Evolutionary conservation across 2,329 filamentous ascomycete species (phyloP).

Genomic region (Leptosphaerulina australis): DNA sequence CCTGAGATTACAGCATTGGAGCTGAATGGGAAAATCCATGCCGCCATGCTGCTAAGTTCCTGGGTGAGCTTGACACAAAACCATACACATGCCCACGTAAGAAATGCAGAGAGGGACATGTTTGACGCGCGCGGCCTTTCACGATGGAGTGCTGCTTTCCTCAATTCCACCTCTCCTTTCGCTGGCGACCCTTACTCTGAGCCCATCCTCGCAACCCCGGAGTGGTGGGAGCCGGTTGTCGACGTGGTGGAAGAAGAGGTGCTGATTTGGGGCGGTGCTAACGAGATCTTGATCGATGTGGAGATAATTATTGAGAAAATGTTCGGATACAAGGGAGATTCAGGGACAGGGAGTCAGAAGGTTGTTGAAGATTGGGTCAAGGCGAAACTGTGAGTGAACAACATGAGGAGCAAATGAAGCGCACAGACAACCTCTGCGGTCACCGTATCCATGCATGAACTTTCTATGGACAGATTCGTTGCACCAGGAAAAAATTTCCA

Average conservation of each 20-base stretch:
- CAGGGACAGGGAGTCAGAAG: constrained; percentile 43
- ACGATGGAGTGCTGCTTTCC: constrained; percentile 58
- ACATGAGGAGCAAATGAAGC: no score
- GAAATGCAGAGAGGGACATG: constrained; percentile 60
- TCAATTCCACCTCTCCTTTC: constrained; percentile 54
- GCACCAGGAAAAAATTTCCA: not conserved
- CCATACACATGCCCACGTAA: constrained; percentile 50
- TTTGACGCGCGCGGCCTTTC: constrained; percentile 51
- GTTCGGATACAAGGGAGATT: constrained; percentile 48
- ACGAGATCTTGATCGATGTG: constrained; percentile 63
- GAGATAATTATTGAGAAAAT: constrained; percentile 52
- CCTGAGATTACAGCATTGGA: constrained; percentile 55
- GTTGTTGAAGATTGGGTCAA: constrained; percentile 50
- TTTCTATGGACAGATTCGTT: no score
- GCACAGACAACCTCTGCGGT: no score
- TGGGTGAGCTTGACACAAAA: constrained; percentile 61
- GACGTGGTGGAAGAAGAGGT: constrained; percentile 55
- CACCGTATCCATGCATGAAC: no score
- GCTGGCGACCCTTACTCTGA: constrained; percentile 61
- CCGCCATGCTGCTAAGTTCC: constrained; percentile 61
- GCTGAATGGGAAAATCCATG: constrained; percentile 54
- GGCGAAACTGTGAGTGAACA: constrained; percentile 37
- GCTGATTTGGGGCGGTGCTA: constrained; percentile 60
- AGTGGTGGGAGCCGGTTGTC: constrained; percentile 61
- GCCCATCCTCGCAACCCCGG: constrained; percentile 53